phyloP scores from a whole-genome alignment of 108 stramenopile genomes.

The Parmales sp. region DNA sequence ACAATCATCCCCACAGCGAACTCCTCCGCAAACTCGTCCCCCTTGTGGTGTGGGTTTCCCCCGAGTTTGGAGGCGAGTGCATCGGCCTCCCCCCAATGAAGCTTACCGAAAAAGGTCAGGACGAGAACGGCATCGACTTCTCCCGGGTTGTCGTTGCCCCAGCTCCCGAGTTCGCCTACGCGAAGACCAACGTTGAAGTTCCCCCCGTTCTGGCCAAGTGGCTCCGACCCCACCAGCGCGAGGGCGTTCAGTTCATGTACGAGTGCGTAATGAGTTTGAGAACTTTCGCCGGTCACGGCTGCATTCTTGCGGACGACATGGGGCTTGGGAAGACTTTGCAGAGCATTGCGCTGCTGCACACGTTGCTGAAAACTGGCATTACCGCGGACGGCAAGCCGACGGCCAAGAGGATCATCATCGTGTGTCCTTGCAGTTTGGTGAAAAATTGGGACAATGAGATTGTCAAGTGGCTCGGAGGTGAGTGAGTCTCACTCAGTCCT shows the following conservation, averaged over 20 bases:
- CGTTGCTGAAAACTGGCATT: slow-evolving; percentile 82
- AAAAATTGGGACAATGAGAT: slow-evolving; percentile 99
- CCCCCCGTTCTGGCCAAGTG: slow-evolving; percentile 85
- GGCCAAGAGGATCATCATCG: slow-evolving; percentile 80
- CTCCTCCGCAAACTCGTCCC: slow-evolving; percentile 68
- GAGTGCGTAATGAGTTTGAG: slow-evolving; percentile 91
- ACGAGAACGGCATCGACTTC: slow-evolving; percentile 71
- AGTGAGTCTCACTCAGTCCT: too few species aligned
- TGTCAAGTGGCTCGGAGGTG: slow-evolving; percentile 91
- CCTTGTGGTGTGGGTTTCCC: slow-evolving; percentile 62
- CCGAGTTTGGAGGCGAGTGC: slow-evolving; percentile 61
- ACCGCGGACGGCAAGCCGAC: slow-evolving; percentile 65
- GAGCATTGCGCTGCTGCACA: slow-evolving; percentile 84
- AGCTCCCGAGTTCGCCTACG: slow-evolving; percentile 49
- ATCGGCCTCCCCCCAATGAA: slow-evolving; percentile 53
- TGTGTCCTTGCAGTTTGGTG: slow-evolving; percentile 91
- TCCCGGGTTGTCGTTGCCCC: slow-evolving; percentile 11
- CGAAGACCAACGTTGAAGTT: slow-evolving; percentile 63
- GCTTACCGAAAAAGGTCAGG: slow-evolving; percentile 50
- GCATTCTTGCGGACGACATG: slow-evolving; percentile 88
- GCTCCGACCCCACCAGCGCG: slow-evolving; percentile 94
- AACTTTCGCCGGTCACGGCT: slow-evolving; percentile 71
- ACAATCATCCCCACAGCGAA: too few species aligned
- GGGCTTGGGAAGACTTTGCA: slow-evolving; percentile 83
- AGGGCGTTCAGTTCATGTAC: slow-evolving; percentile 93